Conservation (phyloP, 306 rosid genomes). For the Quercus gilva region DNA sequence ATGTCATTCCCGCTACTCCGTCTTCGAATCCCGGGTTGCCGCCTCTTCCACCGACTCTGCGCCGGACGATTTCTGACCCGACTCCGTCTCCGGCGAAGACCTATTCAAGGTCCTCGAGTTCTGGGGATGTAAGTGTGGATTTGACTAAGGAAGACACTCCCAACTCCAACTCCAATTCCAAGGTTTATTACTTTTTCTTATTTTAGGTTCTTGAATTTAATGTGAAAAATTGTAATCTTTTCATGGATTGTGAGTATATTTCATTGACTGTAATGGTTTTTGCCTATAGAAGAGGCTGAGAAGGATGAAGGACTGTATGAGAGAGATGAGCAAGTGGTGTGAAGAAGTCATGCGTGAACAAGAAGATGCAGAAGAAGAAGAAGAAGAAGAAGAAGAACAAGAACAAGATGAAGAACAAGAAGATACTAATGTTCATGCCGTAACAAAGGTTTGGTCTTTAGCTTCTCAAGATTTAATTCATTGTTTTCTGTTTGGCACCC, state of each 20-base stretch:
- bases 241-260: background rate
- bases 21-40: background rate
- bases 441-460: constrained; percentile 18
- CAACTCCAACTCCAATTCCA: constrained; percentile 21
- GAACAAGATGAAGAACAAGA: constrained; percentile 8
- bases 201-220: background rate
- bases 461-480: too few species aligned
- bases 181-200: constrained; percentile 17
- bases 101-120: constrained; percentile 18
- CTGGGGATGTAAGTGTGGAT: background rate
- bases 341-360: constrained; percentile 37
- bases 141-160: constrained; percentile 22
- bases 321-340: constrained; percentile 51
- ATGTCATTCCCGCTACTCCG: background rate
- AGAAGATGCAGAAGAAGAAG: constrained; percentile 8
- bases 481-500: background rate
- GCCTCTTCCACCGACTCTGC: background rate
- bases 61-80: background rate
- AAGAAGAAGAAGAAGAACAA: too few species aligned
- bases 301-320: constrained; percentile 40
- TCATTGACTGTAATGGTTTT: background rate
- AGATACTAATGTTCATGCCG: background rate
- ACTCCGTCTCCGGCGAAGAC: constrained; percentile 14
- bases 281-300: constrained; percentile 37
- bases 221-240: background rate